Evolutionary conservation across 2,329 filamentous ascomycete genomes (phyloP).

Genomic region (Coniochaeta sp.): DNA sequence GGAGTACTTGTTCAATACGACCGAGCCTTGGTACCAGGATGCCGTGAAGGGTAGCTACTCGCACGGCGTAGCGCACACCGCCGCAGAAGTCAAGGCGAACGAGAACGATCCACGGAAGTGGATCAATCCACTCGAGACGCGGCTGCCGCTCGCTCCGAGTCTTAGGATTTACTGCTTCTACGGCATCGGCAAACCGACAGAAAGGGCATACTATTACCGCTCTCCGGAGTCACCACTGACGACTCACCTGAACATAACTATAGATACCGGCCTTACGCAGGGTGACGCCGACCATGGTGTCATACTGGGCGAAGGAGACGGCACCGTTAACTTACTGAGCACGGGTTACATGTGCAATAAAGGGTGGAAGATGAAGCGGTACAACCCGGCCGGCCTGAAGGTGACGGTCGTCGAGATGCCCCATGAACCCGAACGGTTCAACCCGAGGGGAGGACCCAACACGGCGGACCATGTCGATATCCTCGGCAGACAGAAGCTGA

Average conservation of each 20-base stretch:
- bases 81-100: conserved; percentile 73
- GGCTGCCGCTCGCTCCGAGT: conserved; percentile 77
- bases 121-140: conserved; percentile 89
- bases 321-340: conserved; percentile 88
- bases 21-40: conserved; percentile 78
- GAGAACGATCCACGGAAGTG: conserved; percentile 74
- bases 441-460: conserved; percentile 64
- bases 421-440: conserved; percentile 90
- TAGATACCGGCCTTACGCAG: conserved; percentile 57
- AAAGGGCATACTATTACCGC: conserved; percentile 88
- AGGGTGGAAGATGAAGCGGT: conserved; percentile 89
- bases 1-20: conserved; percentile 67
- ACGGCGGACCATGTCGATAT: conserved; percentile 95
- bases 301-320: conserved; percentile 92
- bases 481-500: conserved; percentile 77
- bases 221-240: conserved; percentile 54
- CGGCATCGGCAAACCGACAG: conserved; percentile 86
- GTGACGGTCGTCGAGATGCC: conserved; percentile 92
- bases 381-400: conserved; percentile 78
- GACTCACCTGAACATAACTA: conserved; percentile 67
- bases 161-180: conserved; percentile 98
- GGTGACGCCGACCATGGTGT: conserved; percentile 75
- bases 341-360: conserved; percentile 95
- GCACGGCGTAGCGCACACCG: conserved; percentile 76
- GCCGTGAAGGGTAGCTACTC: conserved; percentile 73